Conservation (phyloP, 2,329 filamentous ascomycete species). For the Gliomastix tumulicola region DNA sequence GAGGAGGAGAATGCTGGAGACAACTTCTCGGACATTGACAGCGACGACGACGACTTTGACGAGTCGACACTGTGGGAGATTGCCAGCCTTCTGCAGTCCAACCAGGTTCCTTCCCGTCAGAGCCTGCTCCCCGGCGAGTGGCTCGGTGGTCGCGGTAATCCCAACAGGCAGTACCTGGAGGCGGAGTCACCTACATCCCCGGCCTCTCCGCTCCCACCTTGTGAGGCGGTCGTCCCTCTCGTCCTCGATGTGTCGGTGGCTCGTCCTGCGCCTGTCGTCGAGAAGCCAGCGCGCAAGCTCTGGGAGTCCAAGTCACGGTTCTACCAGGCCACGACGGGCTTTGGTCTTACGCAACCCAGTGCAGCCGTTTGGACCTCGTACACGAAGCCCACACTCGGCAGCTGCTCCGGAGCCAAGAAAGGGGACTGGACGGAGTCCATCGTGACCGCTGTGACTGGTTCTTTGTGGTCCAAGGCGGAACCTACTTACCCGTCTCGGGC, state of each 20-base stretch:
- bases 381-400: no score
- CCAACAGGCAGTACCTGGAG: no score
- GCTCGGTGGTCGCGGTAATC: slow-evolving; percentile 4
- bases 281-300: no score
- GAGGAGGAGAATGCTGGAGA: not conserved
- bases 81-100: slow-evolving; percentile 48
- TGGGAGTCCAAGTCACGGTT: slow-evolving; percentile 4
- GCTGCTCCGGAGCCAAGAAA: no score
- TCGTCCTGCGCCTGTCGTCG: not conserved
- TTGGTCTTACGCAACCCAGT: slow-evolving; percentile 26
- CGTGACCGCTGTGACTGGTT: no score
- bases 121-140: slow-evolving; percentile 36
- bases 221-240: not conserved
- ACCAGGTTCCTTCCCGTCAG: slow-evolving; percentile 42
- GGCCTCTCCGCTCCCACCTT: no score
- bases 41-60: slow-evolving; percentile 48
- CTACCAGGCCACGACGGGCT: not conserved
- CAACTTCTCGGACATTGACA: slow-evolving; percentile 8
- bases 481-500: no score
- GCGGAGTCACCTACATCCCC: no score
- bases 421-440: no score
- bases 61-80: slow-evolving; percentile 59
- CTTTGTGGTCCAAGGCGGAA: no score
- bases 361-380: no score
- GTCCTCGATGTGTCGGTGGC: not conserved